A percentile compares a stretch with the other conserved stretches of the same genome.
Conservation (phyloP, 164 flowering plant species). For the Buxus sempervirens region DNA sequence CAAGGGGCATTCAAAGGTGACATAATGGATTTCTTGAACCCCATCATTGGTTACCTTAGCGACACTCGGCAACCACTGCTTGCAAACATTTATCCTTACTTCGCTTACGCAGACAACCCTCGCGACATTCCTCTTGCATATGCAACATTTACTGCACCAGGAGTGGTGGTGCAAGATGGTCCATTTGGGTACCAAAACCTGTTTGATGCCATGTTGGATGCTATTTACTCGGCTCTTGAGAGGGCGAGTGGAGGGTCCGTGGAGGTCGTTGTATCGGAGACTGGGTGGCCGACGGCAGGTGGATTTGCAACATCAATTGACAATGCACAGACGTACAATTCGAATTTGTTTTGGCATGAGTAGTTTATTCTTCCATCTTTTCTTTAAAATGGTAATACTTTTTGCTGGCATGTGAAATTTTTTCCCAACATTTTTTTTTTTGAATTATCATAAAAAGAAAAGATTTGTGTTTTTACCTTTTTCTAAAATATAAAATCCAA, state of each 20-base stretch:
- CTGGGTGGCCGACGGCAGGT: too few relatives aligned
- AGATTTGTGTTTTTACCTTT: too few relatives aligned
- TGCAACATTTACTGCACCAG: background rate
- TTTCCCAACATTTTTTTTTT: too few relatives aligned
- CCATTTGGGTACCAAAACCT: background rate
- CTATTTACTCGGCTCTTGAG: slow-evolving; percentile 27
- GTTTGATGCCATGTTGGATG: slow-evolving; percentile 13
- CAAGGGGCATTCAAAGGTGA: background rate
- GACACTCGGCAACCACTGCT: background rate
- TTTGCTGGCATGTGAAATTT: too few relatives aligned
- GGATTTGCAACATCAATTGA: background rate
- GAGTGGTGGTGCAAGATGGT: background rate
- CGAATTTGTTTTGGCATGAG: slow-evolving; percentile 2
- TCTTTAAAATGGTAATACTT: too few relatives aligned
- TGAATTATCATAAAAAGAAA: too few relatives aligned
- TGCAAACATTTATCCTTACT: background rate
- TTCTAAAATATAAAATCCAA: too few relatives aligned
- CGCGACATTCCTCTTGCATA: background rate
- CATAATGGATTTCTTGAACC: background rate
- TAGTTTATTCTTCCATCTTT: too few relatives aligned
- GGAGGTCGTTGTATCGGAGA: too few relatives aligned
- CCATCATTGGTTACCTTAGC: background rate
- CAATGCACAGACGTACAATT: background rate
- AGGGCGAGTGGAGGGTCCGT: too few relatives aligned
- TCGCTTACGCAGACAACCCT: background rate